Evolutionary conservation across 2,329 filamentous ascomycete genomes (phyloP), one percentile per base, ranked within the genome.

Genomic region (Corynespora cassiicola): DNA sequence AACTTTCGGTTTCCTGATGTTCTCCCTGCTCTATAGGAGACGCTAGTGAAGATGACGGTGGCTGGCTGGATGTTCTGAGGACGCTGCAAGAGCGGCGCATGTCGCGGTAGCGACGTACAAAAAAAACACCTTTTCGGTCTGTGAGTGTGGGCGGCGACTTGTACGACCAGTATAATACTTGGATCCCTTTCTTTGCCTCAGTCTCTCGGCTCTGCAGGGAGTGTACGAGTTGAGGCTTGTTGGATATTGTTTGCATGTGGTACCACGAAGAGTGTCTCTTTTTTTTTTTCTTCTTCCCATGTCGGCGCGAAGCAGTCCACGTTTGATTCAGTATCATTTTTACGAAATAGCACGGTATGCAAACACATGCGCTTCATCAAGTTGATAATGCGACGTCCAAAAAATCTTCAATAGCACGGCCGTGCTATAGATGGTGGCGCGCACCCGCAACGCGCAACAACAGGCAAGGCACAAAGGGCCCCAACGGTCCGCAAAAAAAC

Each of bases 51-150:
- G 47, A 62, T 47, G 59, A 63, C 39, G 58, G 56, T 14, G 61
- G 59, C 17, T 65, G 61, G 61, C 30, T 55, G 28, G 56, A 62
- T 11, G 58, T 63, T 6, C 29, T 65, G 26, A 49, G 61, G 18
- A 52, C 52, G 22, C 54, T 65, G 31, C 52, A 57, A 42, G 47
- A 48, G 28, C 45, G 56, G 15, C 49, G 52, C 23, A 44, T 38
- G 31, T 60, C 56, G 37, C 50, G 39, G 22, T 48, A 23, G 41
- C 33, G 39, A 38, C n/a, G 11, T 33, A 8, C 3, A 32, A 15
- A 39, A 26, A 40, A 33, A 43, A 38, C 29, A 29, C 19, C 12
- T 25, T 39, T 44, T 20, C 11, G 32, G 23, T 20, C n/a, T n/a
- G n/a, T n/a, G n/a, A n/a, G n/a, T 40, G 29, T 36, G 42, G 43